These are phyloP conservation scores for Raddia distichophylla DNA, from an alignment of 176 grass and related monocot species.

Conservation along the genomic window DNA sequence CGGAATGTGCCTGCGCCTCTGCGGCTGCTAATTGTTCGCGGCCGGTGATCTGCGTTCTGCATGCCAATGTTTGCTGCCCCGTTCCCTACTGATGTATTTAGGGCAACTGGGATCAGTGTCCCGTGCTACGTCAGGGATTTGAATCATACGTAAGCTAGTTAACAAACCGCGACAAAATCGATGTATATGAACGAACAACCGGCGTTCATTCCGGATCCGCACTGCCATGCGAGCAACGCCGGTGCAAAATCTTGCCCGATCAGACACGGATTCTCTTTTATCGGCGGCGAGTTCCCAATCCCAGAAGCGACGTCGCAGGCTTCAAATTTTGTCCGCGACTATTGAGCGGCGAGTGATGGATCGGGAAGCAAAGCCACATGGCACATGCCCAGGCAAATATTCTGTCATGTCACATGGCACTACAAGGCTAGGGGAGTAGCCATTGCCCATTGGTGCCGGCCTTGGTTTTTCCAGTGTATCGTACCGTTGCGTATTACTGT, in stretches of 20 bases:
- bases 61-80: neutral
- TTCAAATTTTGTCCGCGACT: constrained; percentile 43
- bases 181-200: neutral
- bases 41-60: neutral
- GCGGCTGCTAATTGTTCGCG: neutral
- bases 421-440: neutral
- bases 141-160: too few species aligned
- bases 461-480: too few species aligned
- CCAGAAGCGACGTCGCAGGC: constrained; percentile 7
- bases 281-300: neutral
- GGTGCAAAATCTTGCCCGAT: neutral
- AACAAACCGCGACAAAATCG: too few species aligned
- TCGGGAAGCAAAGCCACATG: constrained; percentile 42
- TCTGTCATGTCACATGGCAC: constrained; percentile 40
- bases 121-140: too few species aligned
- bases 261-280: neutral
- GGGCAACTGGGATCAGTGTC: too few species aligned
- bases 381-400: constrained; percentile 57
- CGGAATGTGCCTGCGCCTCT: too few species aligned
- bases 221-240: constrained; percentile 5
- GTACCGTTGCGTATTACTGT: too few species aligned
- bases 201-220: constrained; percentile 18
- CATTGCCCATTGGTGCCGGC: constrained; percentile 27
- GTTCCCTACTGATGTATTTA: too few species aligned
- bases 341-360: neutral